phyloP scores from a whole-genome alignment of 2,329 filamentous ascomycete species.

The Macrophomina tecta region DNA sequence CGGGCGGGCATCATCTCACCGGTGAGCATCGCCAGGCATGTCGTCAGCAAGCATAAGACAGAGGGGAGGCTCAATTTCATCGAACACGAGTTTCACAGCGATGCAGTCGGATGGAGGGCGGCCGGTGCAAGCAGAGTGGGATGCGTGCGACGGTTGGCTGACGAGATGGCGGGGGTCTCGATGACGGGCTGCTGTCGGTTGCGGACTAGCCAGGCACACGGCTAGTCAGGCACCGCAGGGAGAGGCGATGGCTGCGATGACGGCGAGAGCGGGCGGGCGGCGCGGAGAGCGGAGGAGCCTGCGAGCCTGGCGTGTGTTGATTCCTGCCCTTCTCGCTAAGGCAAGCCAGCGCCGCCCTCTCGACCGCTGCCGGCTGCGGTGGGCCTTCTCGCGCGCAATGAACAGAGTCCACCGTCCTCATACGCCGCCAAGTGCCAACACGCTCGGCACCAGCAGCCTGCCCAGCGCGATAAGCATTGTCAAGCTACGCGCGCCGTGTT shows the following conservation, averaged over 20 bases:
- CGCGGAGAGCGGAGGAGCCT: neutral
- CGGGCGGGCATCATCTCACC: neutral
- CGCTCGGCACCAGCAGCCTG: conserved; percentile 15
- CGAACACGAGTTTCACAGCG: conserved; percentile 17
- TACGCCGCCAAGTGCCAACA: conserved; percentile 1
- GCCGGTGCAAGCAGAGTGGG: neutral
- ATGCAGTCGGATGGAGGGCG: neutral
- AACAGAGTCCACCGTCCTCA: neutral
- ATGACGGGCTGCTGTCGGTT: neutral
- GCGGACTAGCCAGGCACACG: conserved; percentile 1
- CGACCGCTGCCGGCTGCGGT: neutral
- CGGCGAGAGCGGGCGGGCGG: neutral
- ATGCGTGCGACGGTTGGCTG: neutral
- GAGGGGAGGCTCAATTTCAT: conserved; percentile 9
- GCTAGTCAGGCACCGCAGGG: neutral
- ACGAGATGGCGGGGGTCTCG: conserved; percentile 14
- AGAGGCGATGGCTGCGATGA: neutral
- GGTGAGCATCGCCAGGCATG: neutral
- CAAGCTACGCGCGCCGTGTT: neutral
- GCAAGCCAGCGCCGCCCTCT: conserved; percentile 3
- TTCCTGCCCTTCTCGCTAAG: neutral
- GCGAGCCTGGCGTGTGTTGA: neutral
- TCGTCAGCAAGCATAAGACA: neutral
- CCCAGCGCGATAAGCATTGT: conserved; percentile 12
- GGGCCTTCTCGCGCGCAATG: conserved; percentile 1